Conservation (phyloP, 164 flowering plant species). For the Akebia trifoliata region DNA sequence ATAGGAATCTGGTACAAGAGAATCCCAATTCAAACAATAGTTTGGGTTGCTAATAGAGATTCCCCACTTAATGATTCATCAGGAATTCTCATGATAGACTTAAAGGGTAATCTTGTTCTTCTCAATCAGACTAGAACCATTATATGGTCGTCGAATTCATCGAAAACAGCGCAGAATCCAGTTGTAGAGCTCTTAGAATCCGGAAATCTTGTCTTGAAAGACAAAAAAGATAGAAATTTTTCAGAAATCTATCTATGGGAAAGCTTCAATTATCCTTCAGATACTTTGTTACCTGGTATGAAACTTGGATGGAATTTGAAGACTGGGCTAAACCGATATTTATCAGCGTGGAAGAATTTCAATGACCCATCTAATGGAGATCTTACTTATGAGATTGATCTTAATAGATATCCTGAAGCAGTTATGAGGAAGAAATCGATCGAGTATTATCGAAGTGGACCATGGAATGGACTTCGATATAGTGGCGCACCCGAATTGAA, state of each 20-base stretch:
- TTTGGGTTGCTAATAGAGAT: constrained; percentile 5
- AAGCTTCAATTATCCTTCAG: constrained; percentile 11
- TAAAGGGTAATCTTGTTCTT: constrained; percentile 11
- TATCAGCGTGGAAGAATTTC: constrained; percentile 27
- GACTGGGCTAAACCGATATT: constrained; percentile 8
- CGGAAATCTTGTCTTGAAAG: constrained; percentile 12
- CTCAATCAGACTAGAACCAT: background rate
- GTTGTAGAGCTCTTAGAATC: background rate
- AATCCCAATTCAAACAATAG: background rate
- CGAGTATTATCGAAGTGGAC: constrained; percentile 36
- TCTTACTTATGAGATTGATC: constrained; percentile 17
- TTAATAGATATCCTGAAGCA: constrained; percentile 29
- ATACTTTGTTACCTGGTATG: constrained; percentile 26
- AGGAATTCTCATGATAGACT: constrained; percentile 3
- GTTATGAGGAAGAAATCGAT: constrained; percentile 10
- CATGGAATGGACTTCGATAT: constrained; percentile 46
- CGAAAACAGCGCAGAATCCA: background rate
- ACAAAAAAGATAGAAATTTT: constrained; percentile 1
- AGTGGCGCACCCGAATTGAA: constrained; percentile 16
- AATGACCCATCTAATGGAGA: constrained; percentile 32
- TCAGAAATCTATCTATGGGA: background rate
- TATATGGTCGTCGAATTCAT: constrained; percentile 10
- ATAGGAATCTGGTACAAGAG: background rate
- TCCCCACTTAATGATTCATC: constrained; percentile 5
- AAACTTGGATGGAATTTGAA: constrained; percentile 20